Base-by-base conservation (phyloP, 2,329 filamentous ascomycete genomes). In the Aspergillus pseudoterreus region DNA sequence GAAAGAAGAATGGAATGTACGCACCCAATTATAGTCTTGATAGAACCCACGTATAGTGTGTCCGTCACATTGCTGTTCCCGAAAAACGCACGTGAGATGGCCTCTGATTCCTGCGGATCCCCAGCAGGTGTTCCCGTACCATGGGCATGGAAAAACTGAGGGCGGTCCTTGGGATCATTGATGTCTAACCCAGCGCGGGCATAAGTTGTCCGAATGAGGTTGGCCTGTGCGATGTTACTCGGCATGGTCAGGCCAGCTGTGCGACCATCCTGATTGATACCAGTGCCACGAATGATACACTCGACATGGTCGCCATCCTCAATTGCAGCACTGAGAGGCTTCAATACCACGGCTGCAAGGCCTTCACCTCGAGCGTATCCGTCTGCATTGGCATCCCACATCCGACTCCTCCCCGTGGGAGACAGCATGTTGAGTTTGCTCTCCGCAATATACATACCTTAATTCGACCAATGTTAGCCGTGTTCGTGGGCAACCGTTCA, bases 181-280 rank as follows among this genome's bases (percentile, higher is more conserved):
- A 42, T 22, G 43, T 52, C 45, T 8, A 52, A 42, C n/a, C 50
- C 50, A 12, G 50, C 50, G 2, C 42, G 45, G 14, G 17, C 17
- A 44, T 52, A 52, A 6, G 50, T 52, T 4, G 61, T 12, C 1
- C 59, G 55, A 32, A 75, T 75, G 2, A 75, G 53, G 0, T 43
- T 48, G 1, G 70, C 66, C 57, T 82, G 80, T 1, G 78, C 75
- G 3, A 62, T 52, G 0, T 67, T 61, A 49, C 69, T 82, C 0
- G 82, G 82, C 63, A 81, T 73, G 0, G 81, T 83, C 52, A 84
- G 78, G 0, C 81, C 81, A n/a, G 63, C 66, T 0, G 82, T 85
- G 21, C 74, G 66, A 17, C 83, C 83, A 58, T 86, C 82, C 54
- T 79, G 76, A 58, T 82, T 83, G 45, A 77, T 67, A 2, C 75